Percentiles rank a stretch among this genome's conserved stretches.
Evolutionary conservation across 2,329 filamentous ascomycete genomes (phyloP).

Genomic region (Pseudophaeomoniella oleicola): DNA sequence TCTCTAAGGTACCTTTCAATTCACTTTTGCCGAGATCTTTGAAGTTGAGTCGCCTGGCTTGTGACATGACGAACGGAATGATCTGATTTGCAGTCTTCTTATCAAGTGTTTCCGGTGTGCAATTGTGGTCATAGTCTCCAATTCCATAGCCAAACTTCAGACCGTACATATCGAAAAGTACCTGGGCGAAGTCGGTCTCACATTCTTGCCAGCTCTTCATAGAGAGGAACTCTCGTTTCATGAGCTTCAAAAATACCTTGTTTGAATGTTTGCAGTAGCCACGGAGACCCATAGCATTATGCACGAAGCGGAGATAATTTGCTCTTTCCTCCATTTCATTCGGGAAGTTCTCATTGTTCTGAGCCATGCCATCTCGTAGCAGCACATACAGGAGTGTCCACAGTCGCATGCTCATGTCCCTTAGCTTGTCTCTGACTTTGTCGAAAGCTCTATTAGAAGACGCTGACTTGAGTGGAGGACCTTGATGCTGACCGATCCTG

Average conservation of each 20-base stretch:
- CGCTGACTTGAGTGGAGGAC: conserved; percentile 42
- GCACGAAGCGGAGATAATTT: conserved; percentile 65
- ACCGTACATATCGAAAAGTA: conserved; percentile 70
- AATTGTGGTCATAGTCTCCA: conserved; percentile 64
- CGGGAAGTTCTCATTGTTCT: conserved; percentile 50
- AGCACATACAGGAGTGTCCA: conserved; percentile 82
- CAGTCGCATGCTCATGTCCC: conserved; percentile 72
- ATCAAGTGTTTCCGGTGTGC: conserved; percentile 62
- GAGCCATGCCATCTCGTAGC: conserved; percentile 57
- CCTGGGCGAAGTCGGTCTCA: conserved; percentile 74
- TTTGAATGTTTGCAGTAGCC: conserved; percentile 74
- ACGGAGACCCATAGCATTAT: conserved; percentile 70
- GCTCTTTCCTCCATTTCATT: conserved; percentile 58
- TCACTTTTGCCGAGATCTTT: conserved; percentile 88
- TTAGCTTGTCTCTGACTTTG: conserved; percentile 51
- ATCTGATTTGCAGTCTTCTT: conserved; percentile 66
- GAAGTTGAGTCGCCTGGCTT: conserved; percentile 72
- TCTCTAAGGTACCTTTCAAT: conserved; percentile 77
- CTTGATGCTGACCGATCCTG: conserved; percentile 56
- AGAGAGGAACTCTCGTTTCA: conserved; percentile 70
- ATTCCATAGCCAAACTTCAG: conserved; percentile 58
- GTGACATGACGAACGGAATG: conserved; percentile 66
- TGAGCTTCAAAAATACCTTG: conserved; percentile 77
- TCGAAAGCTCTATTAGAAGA: conserved; percentile 24
- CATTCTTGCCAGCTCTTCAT: conserved; percentile 65